phyloP scores from a whole-genome alignment of 139 green algal genomes.

The Closterium sp. region DNA sequence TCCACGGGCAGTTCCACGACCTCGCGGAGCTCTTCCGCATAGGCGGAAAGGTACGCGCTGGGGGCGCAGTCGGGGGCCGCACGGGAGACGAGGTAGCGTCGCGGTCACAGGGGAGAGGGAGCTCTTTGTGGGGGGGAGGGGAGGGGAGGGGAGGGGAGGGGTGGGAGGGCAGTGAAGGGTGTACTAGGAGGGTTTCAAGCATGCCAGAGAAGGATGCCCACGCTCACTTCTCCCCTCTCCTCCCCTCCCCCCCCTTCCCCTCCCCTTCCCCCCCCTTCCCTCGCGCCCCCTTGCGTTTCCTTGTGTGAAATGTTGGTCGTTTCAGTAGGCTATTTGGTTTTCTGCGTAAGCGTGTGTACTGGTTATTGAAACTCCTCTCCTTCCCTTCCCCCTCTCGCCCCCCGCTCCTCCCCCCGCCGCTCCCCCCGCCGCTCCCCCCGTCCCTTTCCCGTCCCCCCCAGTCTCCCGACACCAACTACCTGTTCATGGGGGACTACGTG shows the following conservation, averaged over 20 bases:
- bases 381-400: no score
- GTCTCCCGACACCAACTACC: conserved; percentile 95
- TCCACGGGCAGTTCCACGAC: conserved; percentile 98
- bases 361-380: no score
- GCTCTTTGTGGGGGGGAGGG: no score
- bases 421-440: no score
- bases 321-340: not conserved
- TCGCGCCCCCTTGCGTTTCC: not conserved
- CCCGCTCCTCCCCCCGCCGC: no score
- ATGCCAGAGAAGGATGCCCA: not conserved
- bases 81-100: no score
- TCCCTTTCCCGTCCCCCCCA: not conserved
- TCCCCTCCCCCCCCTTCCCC: not conserved
- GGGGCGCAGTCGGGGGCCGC: no score
- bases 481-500: conserved; percentile 99
- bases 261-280: not conserved
- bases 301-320: not conserved
- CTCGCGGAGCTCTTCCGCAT: conserved; percentile 97
- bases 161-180: no score
- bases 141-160: no score
- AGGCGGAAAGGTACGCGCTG: conserved; percentile 70
- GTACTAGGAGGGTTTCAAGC: not conserved
- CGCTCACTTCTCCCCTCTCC: not conserved
- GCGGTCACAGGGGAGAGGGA: no score
- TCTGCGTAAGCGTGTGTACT: no score